Percentiles rank a stretch among this genome's conserved stretches.
These are phyloP conservation scores for Brettanomyces anomalus DNA, from an alignment of 805 yeast species.

Conservation along the genomic window DNA sequence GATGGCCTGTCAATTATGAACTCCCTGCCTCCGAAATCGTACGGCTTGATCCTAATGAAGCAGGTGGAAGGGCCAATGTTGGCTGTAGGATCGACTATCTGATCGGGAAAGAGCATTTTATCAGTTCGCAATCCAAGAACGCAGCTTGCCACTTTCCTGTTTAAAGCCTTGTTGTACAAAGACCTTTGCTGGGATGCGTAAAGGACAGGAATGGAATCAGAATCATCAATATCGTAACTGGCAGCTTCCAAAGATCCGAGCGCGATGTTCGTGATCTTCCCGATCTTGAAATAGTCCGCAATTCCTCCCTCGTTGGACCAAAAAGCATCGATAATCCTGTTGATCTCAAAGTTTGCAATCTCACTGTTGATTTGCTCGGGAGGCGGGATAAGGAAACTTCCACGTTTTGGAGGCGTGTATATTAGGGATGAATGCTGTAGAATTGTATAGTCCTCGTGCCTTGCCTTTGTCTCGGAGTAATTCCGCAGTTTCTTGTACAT, in stretches of 20 bases:
- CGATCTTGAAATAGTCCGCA: slow-evolving; percentile 16
- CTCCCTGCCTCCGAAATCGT: slow-evolving; percentile 8
- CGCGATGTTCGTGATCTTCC: slow-evolving; percentile 17
- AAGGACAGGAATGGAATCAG: slow-evolving; percentile 16
- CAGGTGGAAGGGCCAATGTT: slow-evolving; percentile 16
- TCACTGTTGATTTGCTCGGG: slow-evolving; percentile 21
- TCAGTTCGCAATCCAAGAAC: slow-evolving; percentile 14
- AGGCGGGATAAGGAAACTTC: slow-evolving; percentile 13
- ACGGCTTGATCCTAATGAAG: slow-evolving; percentile 21
- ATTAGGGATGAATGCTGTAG: slow-evolving; percentile 18
- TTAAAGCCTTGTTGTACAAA: slow-evolving; percentile 17
- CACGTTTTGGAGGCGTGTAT: slow-evolving; percentile 13
- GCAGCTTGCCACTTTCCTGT: slow-evolving; percentile 20
- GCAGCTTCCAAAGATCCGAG: slow-evolving; percentile 22
- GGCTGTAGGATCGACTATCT: slow-evolving; percentile 17
- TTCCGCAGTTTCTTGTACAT: slow-evolving; percentile 10
- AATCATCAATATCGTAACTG: slow-evolving; percentile 15
- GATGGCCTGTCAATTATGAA: slow-evolving; percentile 22
- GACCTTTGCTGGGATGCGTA: slow-evolving; percentile 21
- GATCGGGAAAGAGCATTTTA: slow-evolving; percentile 13
- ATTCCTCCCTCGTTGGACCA: slow-evolving; percentile 23
- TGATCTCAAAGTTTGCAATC: slow-evolving; percentile 23
- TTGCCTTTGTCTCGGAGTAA: slow-evolving; percentile 3
- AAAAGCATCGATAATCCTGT: slow-evolving; percentile 23
- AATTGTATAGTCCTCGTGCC: slow-evolving; percentile 11